These are phyloP conservation scores for Penicillium diatomitis DNA, from an alignment of 495 filamentous ascomycete genomes.

Conservation along the genomic window DNA sequence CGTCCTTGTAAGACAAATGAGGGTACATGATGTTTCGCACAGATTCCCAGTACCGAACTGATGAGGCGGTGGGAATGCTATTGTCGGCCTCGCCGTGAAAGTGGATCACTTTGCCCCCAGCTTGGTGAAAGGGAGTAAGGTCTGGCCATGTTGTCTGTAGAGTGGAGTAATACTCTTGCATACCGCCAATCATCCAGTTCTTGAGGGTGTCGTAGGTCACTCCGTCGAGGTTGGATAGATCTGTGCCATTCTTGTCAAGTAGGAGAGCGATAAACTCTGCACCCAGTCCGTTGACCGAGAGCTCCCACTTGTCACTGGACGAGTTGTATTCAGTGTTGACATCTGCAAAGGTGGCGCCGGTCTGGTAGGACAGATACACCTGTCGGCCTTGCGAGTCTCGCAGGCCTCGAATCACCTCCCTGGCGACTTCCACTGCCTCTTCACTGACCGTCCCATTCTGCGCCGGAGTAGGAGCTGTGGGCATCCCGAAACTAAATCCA, in stretches of 20 bases:
- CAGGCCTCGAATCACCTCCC: constrained; percentile 34
- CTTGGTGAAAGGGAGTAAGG: constrained; percentile 29
- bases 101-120: constrained; percentile 44
- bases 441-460: constrained; percentile 37
- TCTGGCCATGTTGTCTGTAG: constrained; percentile 37
- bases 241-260: constrained; percentile 22
- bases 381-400: constrained; percentile 32
- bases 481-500: constrained; percentile 1
- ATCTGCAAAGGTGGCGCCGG: constrained; percentile 31
- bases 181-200: constrained; percentile 32
- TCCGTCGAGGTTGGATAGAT: constrained; percentile 27
- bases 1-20: constrained; percentile 22
- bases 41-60: constrained; percentile 40
- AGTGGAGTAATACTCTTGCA: constrained; percentile 8
- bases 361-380: constrained; percentile 40
- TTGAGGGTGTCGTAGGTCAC: constrained; percentile 41
- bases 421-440: constrained; percentile 29
- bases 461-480: constrained; percentile 18
- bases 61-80: constrained; percentile 38
- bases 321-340: constrained; percentile 34
- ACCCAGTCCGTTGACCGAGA: constrained; percentile 26
- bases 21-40: constrained; percentile 44
- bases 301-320: constrained; percentile 27
- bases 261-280: constrained; percentile 25
- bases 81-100: constrained; percentile 44